Percentiles rank a stretch among this genome's conserved stretches.
These are phyloP conservation scores for Magnolia kwangsiensis DNA, from an alignment of 164 flowering plant species.

Conservation along the genomic window DNA sequence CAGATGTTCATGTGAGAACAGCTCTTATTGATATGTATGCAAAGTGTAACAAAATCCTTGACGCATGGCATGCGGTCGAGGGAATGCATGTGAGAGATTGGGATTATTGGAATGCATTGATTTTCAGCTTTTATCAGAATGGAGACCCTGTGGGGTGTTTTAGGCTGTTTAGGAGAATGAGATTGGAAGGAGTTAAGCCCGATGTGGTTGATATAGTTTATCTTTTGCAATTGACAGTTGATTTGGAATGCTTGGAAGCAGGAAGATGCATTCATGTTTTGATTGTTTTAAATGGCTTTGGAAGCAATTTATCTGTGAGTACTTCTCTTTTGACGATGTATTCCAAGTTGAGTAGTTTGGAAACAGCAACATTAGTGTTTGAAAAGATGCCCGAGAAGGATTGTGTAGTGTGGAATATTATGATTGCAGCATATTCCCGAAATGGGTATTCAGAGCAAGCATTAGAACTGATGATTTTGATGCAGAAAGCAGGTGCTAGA, in stretches of 20 bases:
- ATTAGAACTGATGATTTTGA: constrained; percentile 29
- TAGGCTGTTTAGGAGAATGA: constrained; percentile 33
- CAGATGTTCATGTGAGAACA: constrained; percentile 23
- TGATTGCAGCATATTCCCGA: constrained; percentile 43
- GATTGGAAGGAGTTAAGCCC: constrained; percentile 25
- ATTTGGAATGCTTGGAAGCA: constrained; percentile 32
- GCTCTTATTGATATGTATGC: constrained; percentile 30
- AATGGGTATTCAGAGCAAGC: constrained; percentile 38
- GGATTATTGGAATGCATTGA: constrained; percentile 12
- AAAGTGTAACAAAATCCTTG: constrained; percentile 9
- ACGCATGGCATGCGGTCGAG: constrained; percentile 15
- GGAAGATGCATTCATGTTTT: constrained; percentile 39
- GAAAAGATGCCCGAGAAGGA: constrained; percentile 45
- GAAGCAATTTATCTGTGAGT: constrained; percentile 31
- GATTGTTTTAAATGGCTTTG: constrained; percentile 26
- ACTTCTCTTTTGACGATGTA: constrained; percentile 59
- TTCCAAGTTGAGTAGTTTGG: constrained; percentile 37
- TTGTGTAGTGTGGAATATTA: constrained; percentile 53
- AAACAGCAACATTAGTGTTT: constrained; percentile 35
- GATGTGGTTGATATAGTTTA: constrained; percentile 27
- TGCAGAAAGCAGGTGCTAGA: constrained; percentile 40
- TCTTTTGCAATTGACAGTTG: constrained; percentile 35
- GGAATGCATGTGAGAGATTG: constrained; percentile 12
- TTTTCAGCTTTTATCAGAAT: constrained; percentile 3
- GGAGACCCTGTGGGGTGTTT: constrained; percentile 14